Conservation (phyloP, 1,284 basidiomycete species). For the Anthracocystis walkeri region DNA sequence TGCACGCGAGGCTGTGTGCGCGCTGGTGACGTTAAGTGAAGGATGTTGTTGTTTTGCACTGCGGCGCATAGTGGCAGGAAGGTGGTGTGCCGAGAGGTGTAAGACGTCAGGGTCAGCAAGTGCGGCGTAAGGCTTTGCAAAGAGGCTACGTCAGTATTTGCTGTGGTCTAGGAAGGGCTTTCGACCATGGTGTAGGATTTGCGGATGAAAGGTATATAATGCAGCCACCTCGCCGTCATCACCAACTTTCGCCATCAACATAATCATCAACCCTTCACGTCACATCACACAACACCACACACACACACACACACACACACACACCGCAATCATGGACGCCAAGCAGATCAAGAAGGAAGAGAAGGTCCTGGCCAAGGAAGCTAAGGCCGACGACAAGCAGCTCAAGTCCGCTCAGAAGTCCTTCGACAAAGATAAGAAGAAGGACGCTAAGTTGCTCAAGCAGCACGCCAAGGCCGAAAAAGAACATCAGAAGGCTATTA, state of each 20-base stretch:
- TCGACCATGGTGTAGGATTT: too few species aligned
- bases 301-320: too few species aligned
- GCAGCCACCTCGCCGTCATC: not conserved
- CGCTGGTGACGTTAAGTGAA: not conserved
- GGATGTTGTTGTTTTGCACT: too few species aligned
- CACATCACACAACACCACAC: constrained; percentile 4
- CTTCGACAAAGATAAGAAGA: constrained; percentile 37
- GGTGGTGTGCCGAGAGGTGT: not conserved
- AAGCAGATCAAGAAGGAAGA: constrained; percentile 42
- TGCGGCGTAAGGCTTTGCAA: too few species aligned
- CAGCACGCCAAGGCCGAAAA: constrained; percentile 33
- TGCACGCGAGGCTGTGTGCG: too few species aligned
- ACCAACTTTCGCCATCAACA: not conserved
- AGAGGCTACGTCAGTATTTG: not conserved
- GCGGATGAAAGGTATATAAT: not conserved
- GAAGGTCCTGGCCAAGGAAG: constrained; percentile 40
- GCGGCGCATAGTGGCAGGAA: not conserved
- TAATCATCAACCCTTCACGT: not conserved
- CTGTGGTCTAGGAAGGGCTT: too few species aligned
- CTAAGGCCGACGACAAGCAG: constrained; percentile 38
- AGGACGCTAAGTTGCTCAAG: constrained; percentile 39
- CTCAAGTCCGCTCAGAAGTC: constrained; percentile 31
- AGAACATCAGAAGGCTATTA: constrained; percentile 43
- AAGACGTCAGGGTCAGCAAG: too few species aligned
- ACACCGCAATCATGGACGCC: constrained; percentile 29